Evolutionary conservation across 176 grass and related monocot genomes (phyloP).

Genomic region (Cenchrus americanus): DNA sequence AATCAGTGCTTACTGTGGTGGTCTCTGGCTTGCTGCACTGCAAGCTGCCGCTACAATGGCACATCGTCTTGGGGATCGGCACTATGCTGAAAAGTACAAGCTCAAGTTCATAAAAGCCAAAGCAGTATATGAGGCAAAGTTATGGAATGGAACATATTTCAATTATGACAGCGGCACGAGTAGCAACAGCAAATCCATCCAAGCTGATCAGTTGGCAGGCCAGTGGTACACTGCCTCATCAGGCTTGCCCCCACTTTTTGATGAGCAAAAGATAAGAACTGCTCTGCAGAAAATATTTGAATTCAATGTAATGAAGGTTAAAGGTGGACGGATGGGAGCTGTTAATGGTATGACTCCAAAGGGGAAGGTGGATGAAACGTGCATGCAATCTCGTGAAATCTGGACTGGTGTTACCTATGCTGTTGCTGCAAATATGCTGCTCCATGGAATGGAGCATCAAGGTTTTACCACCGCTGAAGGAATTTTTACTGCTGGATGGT

Average conservation of each 20-base stretch:
- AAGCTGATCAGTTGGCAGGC: slow-evolving; percentile 93
- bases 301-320: slow-evolving; percentile 98
- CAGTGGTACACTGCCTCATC: slow-evolving; percentile 87
- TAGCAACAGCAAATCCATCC: slow-evolving; percentile 87
- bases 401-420: slow-evolving; percentile 97
- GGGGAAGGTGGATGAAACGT: slow-evolving; percentile 85
- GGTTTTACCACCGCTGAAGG: slow-evolving; percentile 87
- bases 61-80: slow-evolving; percentile 68
- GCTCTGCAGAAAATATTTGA: slow-evolving; percentile 94
- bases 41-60: slow-evolving; percentile 96
- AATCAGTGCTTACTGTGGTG: slow-evolving; percentile 89
- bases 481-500: slow-evolving; percentile 84
- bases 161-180: slow-evolving; percentile 88
- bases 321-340: slow-evolving; percentile 86
- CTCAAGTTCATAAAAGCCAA: slow-evolving; percentile 88
- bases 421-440: slow-evolving; percentile 87
- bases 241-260: slow-evolving; percentile 79
- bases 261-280: slow-evolving; percentile 71
- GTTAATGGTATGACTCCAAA: slow-evolving; percentile 92
- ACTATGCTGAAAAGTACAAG: slow-evolving; percentile 89
- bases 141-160: slow-evolving; percentile 98
- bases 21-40: slow-evolving; percentile 93
- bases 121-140: slow-evolving; percentile 76
- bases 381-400: slow-evolving; percentile 98
- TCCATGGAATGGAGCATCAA: slow-evolving; percentile 96